Conservation (phyloP, 2,329 filamentous ascomycete genomes). For the Dothideomycetes sp. region DNA sequence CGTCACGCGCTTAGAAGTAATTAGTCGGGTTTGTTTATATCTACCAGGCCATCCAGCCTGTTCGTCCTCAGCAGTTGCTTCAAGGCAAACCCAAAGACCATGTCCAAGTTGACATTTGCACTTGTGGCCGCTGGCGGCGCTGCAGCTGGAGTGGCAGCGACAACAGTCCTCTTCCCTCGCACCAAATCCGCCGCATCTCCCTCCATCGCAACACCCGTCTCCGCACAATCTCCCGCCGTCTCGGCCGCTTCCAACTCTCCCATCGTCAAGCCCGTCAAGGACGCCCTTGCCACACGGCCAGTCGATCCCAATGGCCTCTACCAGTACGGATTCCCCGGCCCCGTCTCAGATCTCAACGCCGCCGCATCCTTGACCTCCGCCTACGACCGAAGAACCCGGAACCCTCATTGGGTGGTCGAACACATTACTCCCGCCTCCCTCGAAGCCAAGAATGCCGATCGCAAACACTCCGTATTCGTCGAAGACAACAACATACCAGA, state of each 20-base stretch:
- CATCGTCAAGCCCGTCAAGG: constrained; percentile 16
- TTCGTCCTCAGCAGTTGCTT: too few relatives aligned
- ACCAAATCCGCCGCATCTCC: constrained; percentile 18
- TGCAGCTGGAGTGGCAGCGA: constrained; percentile 40
- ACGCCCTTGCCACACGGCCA: constrained; percentile 21
- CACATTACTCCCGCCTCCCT: constrained; percentile 91
- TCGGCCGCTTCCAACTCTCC: constrained; percentile 21
- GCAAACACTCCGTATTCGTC: constrained; percentile 71
- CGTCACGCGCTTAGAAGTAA: neutral
- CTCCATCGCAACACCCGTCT: constrained; percentile 23
- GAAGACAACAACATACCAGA: constrained; percentile 74
- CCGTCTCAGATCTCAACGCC: constrained; percentile 70
- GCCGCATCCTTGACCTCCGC: constrained; percentile 72
- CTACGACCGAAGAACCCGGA: constrained; percentile 82
- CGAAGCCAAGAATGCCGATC: constrained; percentile 63
- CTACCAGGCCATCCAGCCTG: too few relatives aligned
- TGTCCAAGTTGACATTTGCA: constrained; percentile 44
- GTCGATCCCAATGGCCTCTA: constrained; percentile 45
- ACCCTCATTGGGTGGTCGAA: constrained; percentile 86
- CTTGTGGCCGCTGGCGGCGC: constrained; percentile 41
- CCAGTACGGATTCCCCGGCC: constrained; percentile 73
- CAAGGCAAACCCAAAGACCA: constrained; percentile 23
- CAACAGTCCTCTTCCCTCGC: constrained; percentile 38
- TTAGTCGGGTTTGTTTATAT: too few relatives aligned
- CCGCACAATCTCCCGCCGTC: constrained; percentile 20